phyloP scores from a whole-genome alignment of 441 rosid genomes.

The Gossypium laxum region DNA sequence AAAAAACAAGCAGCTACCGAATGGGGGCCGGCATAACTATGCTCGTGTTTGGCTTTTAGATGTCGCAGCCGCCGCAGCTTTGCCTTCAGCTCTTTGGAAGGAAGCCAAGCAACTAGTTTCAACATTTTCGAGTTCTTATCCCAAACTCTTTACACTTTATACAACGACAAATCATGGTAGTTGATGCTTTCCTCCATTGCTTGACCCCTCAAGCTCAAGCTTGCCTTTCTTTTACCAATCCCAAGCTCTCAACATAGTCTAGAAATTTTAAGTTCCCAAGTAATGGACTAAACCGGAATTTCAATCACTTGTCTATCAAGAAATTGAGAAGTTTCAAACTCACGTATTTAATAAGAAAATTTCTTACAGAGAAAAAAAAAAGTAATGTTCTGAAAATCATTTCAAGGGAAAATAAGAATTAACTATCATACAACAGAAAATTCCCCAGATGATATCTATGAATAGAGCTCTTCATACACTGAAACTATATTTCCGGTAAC shows the following conservation, averaged over 20 bases:
- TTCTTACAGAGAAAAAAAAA: not conserved
- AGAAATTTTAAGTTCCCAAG: not conserved
- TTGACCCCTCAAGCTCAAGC: not conserved
- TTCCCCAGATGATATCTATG: constrained; percentile 17
- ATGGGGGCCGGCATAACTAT: not conserved
- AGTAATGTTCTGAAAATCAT: constrained; percentile 1
- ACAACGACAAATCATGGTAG: not conserved
- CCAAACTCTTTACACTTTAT: not conserved
- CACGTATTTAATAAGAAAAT: not conserved
- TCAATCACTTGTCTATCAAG: not conserved
- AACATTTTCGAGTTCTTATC: not conserved
- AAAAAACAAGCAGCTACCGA: not conserved
- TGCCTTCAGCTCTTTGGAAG: not conserved
- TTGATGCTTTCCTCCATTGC: not conserved
- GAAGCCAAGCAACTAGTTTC: too few species aligned
- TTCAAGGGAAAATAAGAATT: constrained; percentile 15
- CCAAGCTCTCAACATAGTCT: not conserved
- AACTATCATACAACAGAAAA: constrained; percentile 10
- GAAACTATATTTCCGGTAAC: constrained; percentile 20
- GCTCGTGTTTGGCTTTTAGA: not conserved
- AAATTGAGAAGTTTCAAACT: not conserved
- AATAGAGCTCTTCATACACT: constrained; percentile 28
- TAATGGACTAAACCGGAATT: not conserved
- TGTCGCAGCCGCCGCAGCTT: not conserved
- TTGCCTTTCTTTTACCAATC: not conserved